phyloP scores from a whole-genome alignment of 495 filamentous ascomycete genomes.

The Massariosphaeria phaeospora region DNA sequence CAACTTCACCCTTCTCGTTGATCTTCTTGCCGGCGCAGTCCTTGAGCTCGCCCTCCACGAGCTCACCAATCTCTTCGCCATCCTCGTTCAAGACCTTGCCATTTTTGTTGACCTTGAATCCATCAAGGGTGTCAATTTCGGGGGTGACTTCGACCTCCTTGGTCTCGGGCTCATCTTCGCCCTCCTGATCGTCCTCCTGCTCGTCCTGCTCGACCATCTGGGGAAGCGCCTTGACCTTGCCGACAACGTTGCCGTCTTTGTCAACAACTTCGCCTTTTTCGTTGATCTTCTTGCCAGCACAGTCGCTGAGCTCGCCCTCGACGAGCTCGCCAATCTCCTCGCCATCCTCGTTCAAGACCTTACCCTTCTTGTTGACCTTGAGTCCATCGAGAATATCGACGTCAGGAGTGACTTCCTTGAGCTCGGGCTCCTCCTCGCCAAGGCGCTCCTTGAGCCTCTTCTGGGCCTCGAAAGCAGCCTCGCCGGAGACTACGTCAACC shows the following conservation, averaged over 20 bases:
- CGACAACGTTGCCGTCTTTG: conserved; percentile 44
- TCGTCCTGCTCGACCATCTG: conserved; percentile 29
- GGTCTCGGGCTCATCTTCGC: conserved; percentile 31
- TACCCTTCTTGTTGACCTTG: conserved; percentile 47
- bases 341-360: conserved; percentile 49
- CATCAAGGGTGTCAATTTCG: conserved; percentile 42
- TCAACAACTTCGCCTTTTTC: conserved; percentile 49
- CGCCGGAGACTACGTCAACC: conserved; percentile 48
- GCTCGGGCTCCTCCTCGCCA: conserved; percentile 35
- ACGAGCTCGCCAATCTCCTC: conserved; percentile 48
- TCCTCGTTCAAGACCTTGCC: conserved; percentile 48
- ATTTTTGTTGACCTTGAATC: conserved; percentile 46
- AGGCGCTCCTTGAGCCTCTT: conserved; percentile 47
- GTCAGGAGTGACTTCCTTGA: conserved; percentile 33
- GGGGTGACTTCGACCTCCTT: conserved; percentile 32
- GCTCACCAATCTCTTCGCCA: conserved; percentile 49
- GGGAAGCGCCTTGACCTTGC: conserved; percentile 37
- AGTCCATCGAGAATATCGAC: conserved; percentile 41
- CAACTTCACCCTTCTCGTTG: conserved; percentile 50
- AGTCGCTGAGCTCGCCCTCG: conserved; percentile 46
- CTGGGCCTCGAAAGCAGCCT: conserved; percentile 50
- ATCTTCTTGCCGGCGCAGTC: conserved; percentile 50
- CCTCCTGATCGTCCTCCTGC: conserved; percentile 14
- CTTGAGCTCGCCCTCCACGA: conserved; percentile 46
- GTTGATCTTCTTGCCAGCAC: conserved; percentile 51